Evolutionary conservation across 441 rosid species (phyloP).

Genomic region (Jatropha podagrica): DNA sequence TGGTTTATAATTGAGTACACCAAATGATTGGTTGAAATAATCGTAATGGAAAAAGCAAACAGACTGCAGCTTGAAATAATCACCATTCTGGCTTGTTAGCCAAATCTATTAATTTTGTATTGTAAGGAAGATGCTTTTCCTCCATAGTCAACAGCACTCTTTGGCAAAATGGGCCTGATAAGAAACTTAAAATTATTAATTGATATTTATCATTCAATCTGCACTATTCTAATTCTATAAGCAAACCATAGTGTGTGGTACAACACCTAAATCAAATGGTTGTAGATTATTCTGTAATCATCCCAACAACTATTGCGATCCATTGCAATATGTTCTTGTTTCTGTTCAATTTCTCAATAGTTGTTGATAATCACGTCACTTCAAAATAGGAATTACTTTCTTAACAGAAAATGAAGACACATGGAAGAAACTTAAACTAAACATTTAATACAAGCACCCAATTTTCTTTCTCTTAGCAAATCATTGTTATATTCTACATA

Average conservation of each 20-base stretch:
- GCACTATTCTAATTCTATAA: not conserved
- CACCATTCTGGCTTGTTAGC: conserved; percentile 91
- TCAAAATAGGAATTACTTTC: not conserved
- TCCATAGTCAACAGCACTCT: conserved; percentile 83
- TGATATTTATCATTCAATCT: not conserved
- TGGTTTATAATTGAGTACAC: not conserved
- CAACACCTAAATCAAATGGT: not conserved
- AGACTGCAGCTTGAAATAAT: conserved; percentile 16
- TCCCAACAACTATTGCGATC: not conserved
- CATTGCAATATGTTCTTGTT: not conserved
- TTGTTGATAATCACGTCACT: not conserved
- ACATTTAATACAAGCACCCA: not conserved
- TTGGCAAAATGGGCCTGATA: conserved; percentile 84
- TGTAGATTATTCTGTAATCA: not conserved
- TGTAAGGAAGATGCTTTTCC: conserved; percentile 86
- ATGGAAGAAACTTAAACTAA: not conserved
- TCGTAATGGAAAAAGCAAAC: not conserved
- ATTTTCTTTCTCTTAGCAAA: not conserved
- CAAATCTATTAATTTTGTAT: conserved; percentile 83
- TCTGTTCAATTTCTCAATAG: not conserved
- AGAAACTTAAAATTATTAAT: conserved; percentile 20
- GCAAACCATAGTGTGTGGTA: not conserved
- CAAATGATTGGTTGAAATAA: not conserved
- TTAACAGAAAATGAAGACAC: not conserved
- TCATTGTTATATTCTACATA: not conserved